Conservation (phyloP, 305 asterid species). For the Coffea humblotiana region DNA sequence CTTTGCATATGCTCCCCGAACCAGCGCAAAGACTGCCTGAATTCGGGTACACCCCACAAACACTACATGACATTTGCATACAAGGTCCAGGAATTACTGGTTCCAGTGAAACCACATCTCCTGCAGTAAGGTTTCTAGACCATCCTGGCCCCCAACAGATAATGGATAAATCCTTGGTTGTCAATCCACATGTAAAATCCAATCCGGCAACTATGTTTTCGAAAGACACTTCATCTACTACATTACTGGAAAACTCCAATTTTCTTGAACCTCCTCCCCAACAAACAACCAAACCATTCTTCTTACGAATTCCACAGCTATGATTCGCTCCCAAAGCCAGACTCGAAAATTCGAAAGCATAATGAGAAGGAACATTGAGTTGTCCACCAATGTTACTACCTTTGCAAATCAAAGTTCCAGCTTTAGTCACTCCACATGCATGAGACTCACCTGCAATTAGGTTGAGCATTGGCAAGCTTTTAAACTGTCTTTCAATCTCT, state of each 20-base stretch:
- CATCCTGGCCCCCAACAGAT: conserved; percentile 26
- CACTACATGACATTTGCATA: conserved; percentile 6
- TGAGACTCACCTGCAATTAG: conserved; percentile 20
- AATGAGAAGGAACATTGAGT: conserved; percentile 14
- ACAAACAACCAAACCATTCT: conserved; percentile 6
- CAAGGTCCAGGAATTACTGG: conserved; percentile 21
- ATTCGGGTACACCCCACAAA: conserved; percentile 15
- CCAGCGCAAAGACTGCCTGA: conserved; percentile 18
- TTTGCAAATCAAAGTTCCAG: conserved; percentile 16
- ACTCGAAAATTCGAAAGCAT: conserved; percentile 9
- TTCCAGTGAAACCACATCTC: background rate
- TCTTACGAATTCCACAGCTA: conserved; percentile 14
- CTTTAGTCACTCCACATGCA: conserved; percentile 21
- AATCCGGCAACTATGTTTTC: conserved; percentile 19
- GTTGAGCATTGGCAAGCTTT: conserved; percentile 11
- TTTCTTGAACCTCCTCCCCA: conserved; percentile 23
- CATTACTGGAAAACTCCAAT: background rate
- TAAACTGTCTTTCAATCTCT: conserved; percentile 15
- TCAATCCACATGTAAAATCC: conserved; percentile 27
- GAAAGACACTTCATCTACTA: conserved; percentile 12
- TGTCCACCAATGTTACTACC: conserved; percentile 17
- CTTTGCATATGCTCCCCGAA: conserved; percentile 19
- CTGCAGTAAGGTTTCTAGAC: conserved; percentile 1
- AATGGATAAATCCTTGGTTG: conserved; percentile 4
- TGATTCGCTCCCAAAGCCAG: conserved; percentile 19